A percentile compares a stretch with the other conserved stretches of the same genome.
Evolutionary conservation across 306 rosid genomes (phyloP).

Genomic region (Prunus campanulata): DNA sequence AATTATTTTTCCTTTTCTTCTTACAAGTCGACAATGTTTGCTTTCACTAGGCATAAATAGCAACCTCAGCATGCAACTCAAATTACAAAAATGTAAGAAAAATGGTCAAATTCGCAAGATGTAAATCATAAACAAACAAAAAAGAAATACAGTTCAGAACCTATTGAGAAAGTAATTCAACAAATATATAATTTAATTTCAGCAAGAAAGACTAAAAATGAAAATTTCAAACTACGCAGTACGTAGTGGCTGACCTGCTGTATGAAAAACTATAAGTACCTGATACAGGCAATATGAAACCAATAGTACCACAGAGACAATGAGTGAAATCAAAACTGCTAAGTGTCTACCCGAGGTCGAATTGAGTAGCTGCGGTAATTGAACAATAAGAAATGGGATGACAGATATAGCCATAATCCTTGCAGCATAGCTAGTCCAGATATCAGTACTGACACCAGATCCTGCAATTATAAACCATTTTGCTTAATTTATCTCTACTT

Average conservation of each 20-base stretch:
- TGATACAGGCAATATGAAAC: slow-evolving; percentile 74
- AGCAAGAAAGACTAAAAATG: not conserved
- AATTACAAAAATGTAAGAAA: not conserved
- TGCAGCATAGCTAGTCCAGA: slow-evolving; percentile 92
- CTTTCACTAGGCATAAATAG: not conserved
- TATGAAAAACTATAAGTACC: slow-evolving; percentile 35
- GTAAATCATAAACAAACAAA: not conserved
- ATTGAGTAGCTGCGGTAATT: slow-evolving; percentile 71
- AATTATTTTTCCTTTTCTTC: not conserved
- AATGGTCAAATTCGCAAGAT: not conserved
- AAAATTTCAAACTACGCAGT: not conserved
- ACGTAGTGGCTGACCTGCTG: not conserved
- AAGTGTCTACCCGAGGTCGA: slow-evolving; percentile 72
- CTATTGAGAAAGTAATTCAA: not conserved
- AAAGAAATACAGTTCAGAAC: not conserved
- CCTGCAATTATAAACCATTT: slow-evolving; percentile 48
- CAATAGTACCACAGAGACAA: slow-evolving; percentile 51
- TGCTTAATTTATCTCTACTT: not conserved
- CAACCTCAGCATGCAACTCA: not conserved
- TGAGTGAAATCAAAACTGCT: slow-evolving; percentile 75
- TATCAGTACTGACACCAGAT: slow-evolving; percentile 94
- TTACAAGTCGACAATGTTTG: not conserved
- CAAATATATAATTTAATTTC: not conserved
- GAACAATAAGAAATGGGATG: slow-evolving; percentile 81
- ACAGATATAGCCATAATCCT: slow-evolving; percentile 73